These are phyloP conservation scores for Phyllostachys edulis DNA, from an alignment of 176 grass and related monocot species.

Conservation along the genomic window DNA sequence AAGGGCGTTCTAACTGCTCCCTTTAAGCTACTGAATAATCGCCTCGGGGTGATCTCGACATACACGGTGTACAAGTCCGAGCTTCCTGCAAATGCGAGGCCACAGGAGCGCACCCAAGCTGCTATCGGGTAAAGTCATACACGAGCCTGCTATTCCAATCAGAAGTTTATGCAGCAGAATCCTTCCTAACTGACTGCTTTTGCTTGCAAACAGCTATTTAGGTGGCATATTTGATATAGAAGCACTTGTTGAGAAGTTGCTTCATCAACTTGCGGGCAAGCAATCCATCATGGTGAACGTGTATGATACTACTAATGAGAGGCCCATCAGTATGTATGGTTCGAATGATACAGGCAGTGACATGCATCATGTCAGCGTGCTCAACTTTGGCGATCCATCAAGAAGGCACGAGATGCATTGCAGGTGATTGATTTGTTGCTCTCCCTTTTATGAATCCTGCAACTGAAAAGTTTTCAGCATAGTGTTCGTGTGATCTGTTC, in stretches of 20 bases:
- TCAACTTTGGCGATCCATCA: constrained; percentile 87
- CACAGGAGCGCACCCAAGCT: constrained; percentile 62
- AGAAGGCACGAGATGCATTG: constrained; percentile 99
- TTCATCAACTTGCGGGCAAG: constrained; percentile 86
- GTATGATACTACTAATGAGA: constrained; percentile 80
- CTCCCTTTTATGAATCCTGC: neutral
- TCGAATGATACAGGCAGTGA: constrained; percentile 41
- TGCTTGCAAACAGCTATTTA: constrained; percentile 64
- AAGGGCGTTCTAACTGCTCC: constrained; percentile 96
- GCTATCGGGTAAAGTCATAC: constrained; percentile 68
- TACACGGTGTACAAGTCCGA: constrained; percentile 89
- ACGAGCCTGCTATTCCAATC: neutral
- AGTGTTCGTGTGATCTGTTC: neutral
- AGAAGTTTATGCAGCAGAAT: neutral
- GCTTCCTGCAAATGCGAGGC: constrained; percentile 65
- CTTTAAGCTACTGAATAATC: constrained; percentile 81
- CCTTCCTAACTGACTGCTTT: neutral
- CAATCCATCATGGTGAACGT: constrained; percentile 93
- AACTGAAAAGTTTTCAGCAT: neutral
- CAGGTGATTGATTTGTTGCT: constrained; percentile 55
- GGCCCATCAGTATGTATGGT: constrained; percentile 85
- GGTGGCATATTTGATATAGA: constrained; percentile 98
- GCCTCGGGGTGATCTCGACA: constrained; percentile 87
- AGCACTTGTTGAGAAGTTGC: constrained; percentile 83
- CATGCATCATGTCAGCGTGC: constrained; percentile 65